Evolutionary conservation across 305 asterid genomes (phyloP).

Genomic region (Fraxinus floribunda): DNA sequence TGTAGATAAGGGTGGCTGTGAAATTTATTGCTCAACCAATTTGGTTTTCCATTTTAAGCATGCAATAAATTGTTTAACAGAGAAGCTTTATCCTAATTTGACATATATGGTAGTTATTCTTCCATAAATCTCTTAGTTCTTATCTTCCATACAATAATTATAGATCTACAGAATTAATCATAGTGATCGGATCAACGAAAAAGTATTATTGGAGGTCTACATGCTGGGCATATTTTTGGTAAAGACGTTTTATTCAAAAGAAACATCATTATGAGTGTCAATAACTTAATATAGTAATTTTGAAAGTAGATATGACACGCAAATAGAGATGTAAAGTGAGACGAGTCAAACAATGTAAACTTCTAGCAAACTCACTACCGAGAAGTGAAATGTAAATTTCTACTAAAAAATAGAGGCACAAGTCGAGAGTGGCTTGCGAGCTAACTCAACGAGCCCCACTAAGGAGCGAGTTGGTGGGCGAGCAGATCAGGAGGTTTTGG

Average conservation of each 20-base stretch:
- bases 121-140: background rate
- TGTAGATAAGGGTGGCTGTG: background rate
- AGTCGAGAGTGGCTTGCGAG: background rate
- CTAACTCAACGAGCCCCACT: background rate
- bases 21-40: background rate
- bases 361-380: background rate
- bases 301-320: background rate
- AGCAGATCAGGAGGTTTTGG: background rate
- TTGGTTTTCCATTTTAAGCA: background rate
- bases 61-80: background rate
- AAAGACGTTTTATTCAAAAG: background rate
- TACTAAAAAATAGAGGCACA: background rate
- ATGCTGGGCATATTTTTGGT: background rate
- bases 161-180: background rate
- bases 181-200: background rate
- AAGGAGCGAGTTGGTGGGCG: background rate
- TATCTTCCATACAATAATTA: background rate
- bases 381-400: background rate
- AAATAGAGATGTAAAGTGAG: background rate
- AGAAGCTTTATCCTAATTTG: background rate
- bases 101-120: background rate
- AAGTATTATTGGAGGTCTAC: background rate
- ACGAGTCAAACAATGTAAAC: background rate
- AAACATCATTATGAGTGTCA: background rate
- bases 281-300: background rate